phyloP scores from a whole-genome alignment of 2,329 filamentous ascomycete species.

The Leptodontidium sp. region DNA sequence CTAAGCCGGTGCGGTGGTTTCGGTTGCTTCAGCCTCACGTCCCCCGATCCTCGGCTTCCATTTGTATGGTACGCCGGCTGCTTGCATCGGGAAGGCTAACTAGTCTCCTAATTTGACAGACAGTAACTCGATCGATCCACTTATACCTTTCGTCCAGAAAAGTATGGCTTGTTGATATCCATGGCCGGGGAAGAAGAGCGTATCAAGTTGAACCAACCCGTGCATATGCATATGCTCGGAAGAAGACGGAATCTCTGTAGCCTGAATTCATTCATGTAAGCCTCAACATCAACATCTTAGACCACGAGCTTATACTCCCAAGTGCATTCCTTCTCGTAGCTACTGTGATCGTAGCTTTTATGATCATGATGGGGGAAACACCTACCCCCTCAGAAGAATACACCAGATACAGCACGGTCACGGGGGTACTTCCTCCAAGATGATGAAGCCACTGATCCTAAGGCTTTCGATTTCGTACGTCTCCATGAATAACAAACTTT shows the following conservation, averaged over 20 bases:
- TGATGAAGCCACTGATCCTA: slow-evolving; percentile 62
- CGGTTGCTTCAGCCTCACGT: not conserved
- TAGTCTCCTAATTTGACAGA: not conserved
- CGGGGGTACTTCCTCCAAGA: slow-evolving; percentile 73
- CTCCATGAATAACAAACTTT: slow-evolving; percentile 53
- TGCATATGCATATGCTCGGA: not conserved
- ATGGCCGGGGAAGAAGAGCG: not conserved
- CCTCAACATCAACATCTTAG: not conserved
- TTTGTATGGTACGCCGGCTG: not conserved
- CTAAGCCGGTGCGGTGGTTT: not conserved
- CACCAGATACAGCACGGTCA: slow-evolving; percentile 63
- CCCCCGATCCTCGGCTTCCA: not conserved
- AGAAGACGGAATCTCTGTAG: not conserved
- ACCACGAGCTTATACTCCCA: not conserved
- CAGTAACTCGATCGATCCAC: slow-evolving; percentile 7
- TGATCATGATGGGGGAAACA: slow-evolving; percentile 41
- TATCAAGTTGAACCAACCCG: not conserved
- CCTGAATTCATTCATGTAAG: slow-evolving; percentile 17
- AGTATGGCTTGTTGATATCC: not conserved
- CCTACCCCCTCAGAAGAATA: slow-evolving; percentile 41
- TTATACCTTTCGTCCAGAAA: not conserved
- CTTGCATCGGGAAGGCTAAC: not conserved
- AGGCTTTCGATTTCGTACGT: slow-evolving; percentile 71
- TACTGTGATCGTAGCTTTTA: slow-evolving; percentile 37
- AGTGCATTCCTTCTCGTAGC: slow-evolving; percentile 41